Base-by-base conservation (phyloP, 257 asterid genomes). In the Perilla frutescens region DNA sequence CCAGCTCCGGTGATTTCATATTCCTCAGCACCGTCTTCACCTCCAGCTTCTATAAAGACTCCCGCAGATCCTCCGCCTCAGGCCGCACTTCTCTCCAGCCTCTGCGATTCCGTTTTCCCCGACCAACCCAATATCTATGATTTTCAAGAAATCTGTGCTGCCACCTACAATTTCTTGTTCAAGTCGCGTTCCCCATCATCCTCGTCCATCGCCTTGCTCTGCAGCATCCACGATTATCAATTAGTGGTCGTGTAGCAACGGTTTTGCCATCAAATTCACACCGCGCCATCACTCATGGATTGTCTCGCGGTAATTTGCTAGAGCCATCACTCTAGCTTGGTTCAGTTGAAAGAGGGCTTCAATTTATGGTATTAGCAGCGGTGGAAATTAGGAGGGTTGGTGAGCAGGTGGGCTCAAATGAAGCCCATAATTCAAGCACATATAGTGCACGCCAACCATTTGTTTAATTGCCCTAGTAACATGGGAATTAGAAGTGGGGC, bases 301-400 rank as follows among this genome's bases (percentile, higher is more conserved):
- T 82, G 89, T 4, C 87, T 94, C 9, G 74, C 90, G 3, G 66
- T 87, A 44, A 89, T 91, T 34, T 90, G 96, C 82, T 77, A 69
- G 59, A 82, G 96, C 55, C 93, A 91, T 39, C 99, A 94, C 70
- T 89, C 99, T 47, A 94, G 97, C 70, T 82, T 94, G 76, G 86
- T 91, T 6, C 84, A 71, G 57, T 76, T 94, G 34, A n/a, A 89
- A 80, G 66, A 97, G 99, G 6, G 93, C 91, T 20, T 85, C 97
- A 0, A 79, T 90, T 51, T 89, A 93, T 40, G 96, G 86, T 61
- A 85, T n/a, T n/a, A n/a, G n/a, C n/a, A n/a, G n/a, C n/a, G n/a
- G n/a, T n/a, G n/a, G n/a, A n/a, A n/a, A n/a, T n/a, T n/a, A n/a
- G n/a, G n/a, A n/a, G n/a, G n/a, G n/a, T n/a, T n/a, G n/a, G n/a